These are phyloP conservation scores for Pseudogymnoascus sp. DNA, from an alignment of 2,329 filamentous ascomycete species.

Conservation along the genomic window DNA sequence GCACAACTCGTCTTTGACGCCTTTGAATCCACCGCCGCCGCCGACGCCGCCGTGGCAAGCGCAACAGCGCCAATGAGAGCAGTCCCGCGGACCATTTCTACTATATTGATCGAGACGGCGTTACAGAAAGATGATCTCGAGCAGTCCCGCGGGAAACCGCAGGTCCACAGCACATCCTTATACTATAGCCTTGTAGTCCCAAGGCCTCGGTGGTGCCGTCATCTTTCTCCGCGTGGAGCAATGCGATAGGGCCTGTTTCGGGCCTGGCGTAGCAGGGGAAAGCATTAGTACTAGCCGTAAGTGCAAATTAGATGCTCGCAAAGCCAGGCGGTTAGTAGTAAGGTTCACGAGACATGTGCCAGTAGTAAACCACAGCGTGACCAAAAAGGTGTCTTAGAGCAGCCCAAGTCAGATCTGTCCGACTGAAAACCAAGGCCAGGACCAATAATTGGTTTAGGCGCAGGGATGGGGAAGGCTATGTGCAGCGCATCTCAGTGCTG, in stretches of 20 bases:
- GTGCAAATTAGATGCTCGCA: background rate
- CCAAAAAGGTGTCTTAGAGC: background rate
- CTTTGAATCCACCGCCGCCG: background rate
- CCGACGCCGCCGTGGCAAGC: background rate
- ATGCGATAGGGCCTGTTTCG: background rate
- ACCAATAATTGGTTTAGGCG: background rate
- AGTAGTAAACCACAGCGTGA: background rate
- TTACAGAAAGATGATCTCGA: background rate
- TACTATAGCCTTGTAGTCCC: background rate
- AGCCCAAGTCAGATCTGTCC: background rate
- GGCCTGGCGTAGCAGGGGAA: background rate
- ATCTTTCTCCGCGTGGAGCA: background rate
- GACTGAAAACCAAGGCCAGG: background rate
- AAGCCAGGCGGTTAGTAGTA: background rate
- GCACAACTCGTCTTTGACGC: background rate
- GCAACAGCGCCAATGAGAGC: slow-evolving; percentile 1
- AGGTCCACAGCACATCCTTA: background rate
- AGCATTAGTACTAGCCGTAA: background rate
- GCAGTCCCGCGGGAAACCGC: background rate
- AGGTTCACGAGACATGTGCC: background rate
- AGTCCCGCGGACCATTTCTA: slow-evolving; percentile 1
- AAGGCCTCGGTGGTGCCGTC: background rate
- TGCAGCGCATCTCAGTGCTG: background rate
- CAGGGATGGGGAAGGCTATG: background rate
- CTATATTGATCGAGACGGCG: background rate